phyloP scores from a whole-genome alignment of 1,284 basidiomycete genomes.

The Leccinum pallidistipes region DNA sequence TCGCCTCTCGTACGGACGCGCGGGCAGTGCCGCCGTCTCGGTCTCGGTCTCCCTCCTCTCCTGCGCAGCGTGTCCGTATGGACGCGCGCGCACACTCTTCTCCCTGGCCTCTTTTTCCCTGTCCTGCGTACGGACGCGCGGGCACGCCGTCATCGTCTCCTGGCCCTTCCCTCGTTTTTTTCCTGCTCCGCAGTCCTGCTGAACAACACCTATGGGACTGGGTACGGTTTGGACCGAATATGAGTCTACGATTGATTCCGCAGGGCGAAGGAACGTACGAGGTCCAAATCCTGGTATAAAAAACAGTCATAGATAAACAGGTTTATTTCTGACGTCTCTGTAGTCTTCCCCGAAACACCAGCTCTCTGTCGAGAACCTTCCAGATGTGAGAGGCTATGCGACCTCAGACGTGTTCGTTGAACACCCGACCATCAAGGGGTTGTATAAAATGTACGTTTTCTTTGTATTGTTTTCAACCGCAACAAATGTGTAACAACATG shows the following conservation, averaged over 20 bases:
- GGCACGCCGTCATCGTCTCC: no score
- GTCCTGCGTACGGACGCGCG: no score
- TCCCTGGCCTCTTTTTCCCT: no score
- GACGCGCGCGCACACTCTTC: no score
- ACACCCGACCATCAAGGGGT: slow-evolving; percentile 33
- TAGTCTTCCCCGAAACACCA: slow-evolving; percentile 22
- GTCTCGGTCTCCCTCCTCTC: no score
- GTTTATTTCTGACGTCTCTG: neutral
- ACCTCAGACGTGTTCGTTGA: slow-evolving; percentile 35
- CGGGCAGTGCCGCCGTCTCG: no score
- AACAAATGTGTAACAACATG: neutral
- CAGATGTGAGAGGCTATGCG: slow-evolving; percentile 35
- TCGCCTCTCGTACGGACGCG: no score
- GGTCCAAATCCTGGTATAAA: slow-evolving; percentile 27
- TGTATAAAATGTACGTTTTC: slow-evolving; percentile 39
- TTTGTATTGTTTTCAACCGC: neutral
- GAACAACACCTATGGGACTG: slow-evolving; percentile 27
- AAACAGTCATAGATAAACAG: neutral
- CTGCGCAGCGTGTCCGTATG: no score
- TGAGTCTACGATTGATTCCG: slow-evolving; percentile 22
- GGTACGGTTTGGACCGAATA: slow-evolving; percentile 21
- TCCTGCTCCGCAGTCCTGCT: neutral
- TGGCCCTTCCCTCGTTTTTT: no score
- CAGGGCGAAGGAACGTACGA: slow-evolving; percentile 25
- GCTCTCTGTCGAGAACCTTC: slow-evolving; percentile 33